phyloP scores from a whole-genome alignment of 257 asterid genomes.

The Petrea volubilis region DNA sequence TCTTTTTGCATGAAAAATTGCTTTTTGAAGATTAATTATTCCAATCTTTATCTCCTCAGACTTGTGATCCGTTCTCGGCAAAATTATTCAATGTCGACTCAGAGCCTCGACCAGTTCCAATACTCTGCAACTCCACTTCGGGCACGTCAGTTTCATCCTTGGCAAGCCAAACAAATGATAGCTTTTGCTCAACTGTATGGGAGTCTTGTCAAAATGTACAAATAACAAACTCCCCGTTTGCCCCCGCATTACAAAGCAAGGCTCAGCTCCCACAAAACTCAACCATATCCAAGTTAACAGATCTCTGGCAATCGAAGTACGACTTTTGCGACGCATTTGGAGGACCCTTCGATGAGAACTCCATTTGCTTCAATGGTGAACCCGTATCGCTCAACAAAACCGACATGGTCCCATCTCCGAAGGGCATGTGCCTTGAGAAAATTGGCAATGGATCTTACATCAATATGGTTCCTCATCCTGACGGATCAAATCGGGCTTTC shows the following conservation, averaged over 20 bases:
- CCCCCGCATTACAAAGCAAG: conserved; percentile 66
- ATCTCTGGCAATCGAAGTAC: conserved; percentile 78
- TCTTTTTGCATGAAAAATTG: neutral
- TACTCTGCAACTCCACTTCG: conserved; percentile 67
- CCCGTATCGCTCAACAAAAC: conserved; percentile 47
- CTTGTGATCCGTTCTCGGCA: conserved; percentile 86
- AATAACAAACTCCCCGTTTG: conserved; percentile 78
- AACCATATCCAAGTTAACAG: conserved; percentile 51
- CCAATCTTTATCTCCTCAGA: conserved; percentile 39
- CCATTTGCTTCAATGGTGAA: conserved; percentile 67
- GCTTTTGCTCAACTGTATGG: conserved; percentile 81
- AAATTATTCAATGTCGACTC: conserved; percentile 52
- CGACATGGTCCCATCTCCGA: conserved; percentile 44
- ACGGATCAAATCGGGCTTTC: conserved; percentile 83
- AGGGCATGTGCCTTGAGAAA: conserved; percentile 85
- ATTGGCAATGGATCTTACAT: conserved; percentile 69
- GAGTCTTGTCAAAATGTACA: conserved; percentile 57
- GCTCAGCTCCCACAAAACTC: conserved; percentile 50
- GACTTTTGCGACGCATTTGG: conserved; percentile 82
- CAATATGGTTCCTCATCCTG: conserved; percentile 91
- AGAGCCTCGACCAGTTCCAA: conserved; percentile 56
- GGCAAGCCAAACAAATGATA: conserved; percentile 30
- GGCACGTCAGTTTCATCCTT: conserved; percentile 40
- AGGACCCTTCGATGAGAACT: conserved; percentile 35
- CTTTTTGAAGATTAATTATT: neutral